Evolutionary conservation across 805 yeast species (phyloP).

Genomic region (Starmerella geochares): DNA sequence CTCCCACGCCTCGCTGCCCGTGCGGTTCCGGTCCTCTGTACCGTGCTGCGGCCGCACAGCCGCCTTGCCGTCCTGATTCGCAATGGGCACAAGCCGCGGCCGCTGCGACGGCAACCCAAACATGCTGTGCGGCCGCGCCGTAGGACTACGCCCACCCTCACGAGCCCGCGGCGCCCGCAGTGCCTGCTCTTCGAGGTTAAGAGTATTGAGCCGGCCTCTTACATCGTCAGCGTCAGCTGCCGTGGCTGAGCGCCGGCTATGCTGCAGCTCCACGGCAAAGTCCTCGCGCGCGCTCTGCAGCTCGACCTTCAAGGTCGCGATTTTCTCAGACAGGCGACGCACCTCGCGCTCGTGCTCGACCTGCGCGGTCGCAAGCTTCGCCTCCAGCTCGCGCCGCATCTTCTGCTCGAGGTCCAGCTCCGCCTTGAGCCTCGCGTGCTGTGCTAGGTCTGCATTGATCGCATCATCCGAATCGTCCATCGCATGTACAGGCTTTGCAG

Average conservation of each 20-base stretch:
- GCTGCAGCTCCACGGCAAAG: conserved; percentile 8
- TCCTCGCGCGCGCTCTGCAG: conserved; percentile 12
- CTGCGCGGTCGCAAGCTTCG: conserved; percentile 13
- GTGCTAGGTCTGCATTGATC: conserved; percentile 1
- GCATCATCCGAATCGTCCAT: neutral
- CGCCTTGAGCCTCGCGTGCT: conserved; percentile 11
- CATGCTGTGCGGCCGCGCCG: conserved; percentile 2
- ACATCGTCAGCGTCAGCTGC: conserved; percentile 8
- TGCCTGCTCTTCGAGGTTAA: conserved; percentile 10
- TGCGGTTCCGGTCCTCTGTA: neutral
- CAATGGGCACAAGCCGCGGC: conserved; percentile 5
- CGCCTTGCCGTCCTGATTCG: neutral
- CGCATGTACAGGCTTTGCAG: conserved; percentile 9
- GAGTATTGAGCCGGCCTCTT: conserved; percentile 10
- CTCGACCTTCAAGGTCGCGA: conserved; percentile 9
- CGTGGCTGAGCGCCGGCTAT: neutral
- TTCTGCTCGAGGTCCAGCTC: conserved; percentile 11
- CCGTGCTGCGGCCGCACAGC: neutral
- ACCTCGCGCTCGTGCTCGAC: conserved; percentile 15
- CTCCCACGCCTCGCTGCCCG: conserved; percentile 15
- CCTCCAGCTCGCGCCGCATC: conserved; percentile 11
- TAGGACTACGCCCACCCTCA: neutral
- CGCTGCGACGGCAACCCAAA: neutral
- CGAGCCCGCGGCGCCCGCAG: conserved; percentile 3
- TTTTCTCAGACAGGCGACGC: conserved; percentile 10